Conservation (phyloP, 108 stramenopile genomes). For the Nannochloropsis oceanica region DNA sequence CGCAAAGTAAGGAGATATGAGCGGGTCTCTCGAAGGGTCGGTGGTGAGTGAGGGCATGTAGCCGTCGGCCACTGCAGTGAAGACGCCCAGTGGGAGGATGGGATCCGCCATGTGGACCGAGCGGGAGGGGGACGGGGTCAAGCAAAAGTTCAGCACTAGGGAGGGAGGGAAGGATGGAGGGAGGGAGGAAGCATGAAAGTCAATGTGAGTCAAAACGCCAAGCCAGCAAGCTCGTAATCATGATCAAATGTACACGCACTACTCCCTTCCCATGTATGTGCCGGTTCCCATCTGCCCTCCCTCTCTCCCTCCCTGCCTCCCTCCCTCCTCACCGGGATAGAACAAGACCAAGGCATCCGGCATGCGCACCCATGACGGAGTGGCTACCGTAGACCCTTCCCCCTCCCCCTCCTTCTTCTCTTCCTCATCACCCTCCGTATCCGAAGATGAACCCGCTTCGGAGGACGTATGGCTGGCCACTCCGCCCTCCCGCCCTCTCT, state of each 20-base stretch:
- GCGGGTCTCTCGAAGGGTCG: neutral
- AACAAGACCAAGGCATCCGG: neutral
- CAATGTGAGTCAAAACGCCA: neutral
- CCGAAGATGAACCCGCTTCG: neutral
- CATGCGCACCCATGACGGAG: neutral
- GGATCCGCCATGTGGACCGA: constrained; percentile 9
- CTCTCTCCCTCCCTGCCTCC: neutral
- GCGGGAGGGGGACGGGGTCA: neutral
- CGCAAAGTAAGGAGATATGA: neutral
- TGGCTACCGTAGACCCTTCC: neutral
- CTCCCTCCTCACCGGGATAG: neutral
- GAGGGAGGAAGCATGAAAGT: neutral
- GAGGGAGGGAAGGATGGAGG: neutral
- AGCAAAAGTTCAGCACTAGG: constrained; percentile 1
- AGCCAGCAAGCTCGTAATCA: neutral
- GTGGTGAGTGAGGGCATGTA: neutral
- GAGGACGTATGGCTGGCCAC: neutral
- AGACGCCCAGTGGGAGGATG: neutral
- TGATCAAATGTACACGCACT: too few relatives aligned
- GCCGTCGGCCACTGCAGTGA: neutral
- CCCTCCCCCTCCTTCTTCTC: neutral
- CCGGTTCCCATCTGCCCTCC: neutral
- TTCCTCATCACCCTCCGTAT: neutral
- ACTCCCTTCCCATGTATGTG: too few relatives aligned
- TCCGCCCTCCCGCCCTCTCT: neutral